Evolutionary conservation across 257 asterid species (phyloP).

Genomic region (Solanum gandarillasii): DNA sequence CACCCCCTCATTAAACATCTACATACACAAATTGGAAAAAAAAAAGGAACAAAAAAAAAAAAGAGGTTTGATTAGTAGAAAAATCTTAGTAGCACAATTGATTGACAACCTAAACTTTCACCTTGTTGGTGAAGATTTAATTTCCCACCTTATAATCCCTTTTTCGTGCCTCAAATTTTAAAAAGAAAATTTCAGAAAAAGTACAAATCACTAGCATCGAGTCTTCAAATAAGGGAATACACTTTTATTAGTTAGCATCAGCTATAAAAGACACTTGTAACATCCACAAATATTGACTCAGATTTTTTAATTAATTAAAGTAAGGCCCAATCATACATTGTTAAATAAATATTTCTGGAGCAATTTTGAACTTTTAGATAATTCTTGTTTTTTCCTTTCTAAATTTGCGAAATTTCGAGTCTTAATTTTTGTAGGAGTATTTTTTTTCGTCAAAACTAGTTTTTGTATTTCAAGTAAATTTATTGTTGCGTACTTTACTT

Average conservation of each 20-base stretch:
- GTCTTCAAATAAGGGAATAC: background rate
- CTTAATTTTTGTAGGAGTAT: background rate
- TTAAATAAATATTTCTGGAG: background rate
- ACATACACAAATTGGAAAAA: background rate
- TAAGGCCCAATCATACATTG: background rate
- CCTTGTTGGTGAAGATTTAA: accelerated
- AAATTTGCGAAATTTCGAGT: background rate
- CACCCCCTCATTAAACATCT: background rate
- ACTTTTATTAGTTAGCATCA: background rate
- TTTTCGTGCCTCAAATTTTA: background rate
- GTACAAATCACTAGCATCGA: too few species aligned
- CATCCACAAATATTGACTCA: background rate
- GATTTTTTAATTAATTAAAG: background rate
- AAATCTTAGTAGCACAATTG: background rate
- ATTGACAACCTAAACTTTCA: too few species aligned
- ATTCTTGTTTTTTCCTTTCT: background rate
- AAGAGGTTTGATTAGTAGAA: background rate
- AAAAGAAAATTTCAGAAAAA: background rate
- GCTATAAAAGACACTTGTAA: background rate
- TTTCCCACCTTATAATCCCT: background rate
- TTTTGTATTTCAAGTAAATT: background rate
- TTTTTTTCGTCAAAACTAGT: background rate
- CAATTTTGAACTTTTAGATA: background rate
- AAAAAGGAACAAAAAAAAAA: background rate
- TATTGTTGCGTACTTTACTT: background rate